Conservation (phyloP, 2,329 filamentous ascomycete genomes). For the Claviceps pazoutovae region DNA sequence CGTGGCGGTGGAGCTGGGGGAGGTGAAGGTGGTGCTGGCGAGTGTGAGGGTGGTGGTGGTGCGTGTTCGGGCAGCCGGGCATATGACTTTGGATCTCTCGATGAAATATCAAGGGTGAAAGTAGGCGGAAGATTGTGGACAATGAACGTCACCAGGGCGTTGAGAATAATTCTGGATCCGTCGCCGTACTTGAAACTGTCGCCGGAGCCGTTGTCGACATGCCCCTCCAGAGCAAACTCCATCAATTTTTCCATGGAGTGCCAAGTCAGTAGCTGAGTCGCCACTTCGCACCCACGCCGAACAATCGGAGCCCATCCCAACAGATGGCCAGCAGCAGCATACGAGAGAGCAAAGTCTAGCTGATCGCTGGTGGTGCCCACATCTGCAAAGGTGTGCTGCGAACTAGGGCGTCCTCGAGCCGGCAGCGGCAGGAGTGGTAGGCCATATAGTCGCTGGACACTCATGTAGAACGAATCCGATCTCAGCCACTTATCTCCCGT, state of each 20-base stretch:
- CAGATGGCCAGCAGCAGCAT: constrained; percentile 47
- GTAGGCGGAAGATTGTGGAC: constrained; percentile 43
- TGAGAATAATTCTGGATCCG: constrained; percentile 39
- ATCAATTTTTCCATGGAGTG: constrained; percentile 47
- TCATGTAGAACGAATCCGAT: constrained; percentile 41
- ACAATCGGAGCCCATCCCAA: constrained; percentile 42
- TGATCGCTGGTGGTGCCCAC: constrained; percentile 27
- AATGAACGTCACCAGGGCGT: constrained; percentile 43
- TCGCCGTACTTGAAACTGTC: constrained; percentile 38
- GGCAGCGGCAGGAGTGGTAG: constrained; percentile 31
- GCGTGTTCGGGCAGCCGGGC: constrained; percentile 24
- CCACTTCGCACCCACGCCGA: constrained; percentile 44
- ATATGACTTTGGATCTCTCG: constrained; percentile 22
- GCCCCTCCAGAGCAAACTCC: constrained; percentile 38
- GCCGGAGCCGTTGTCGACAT: constrained; percentile 21
- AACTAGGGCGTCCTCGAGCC: constrained; percentile 14
- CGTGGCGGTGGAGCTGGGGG: constrained; percentile 6
- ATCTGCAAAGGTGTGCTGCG: constrained; percentile 18
- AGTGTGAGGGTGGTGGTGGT: constrained; percentile 6
- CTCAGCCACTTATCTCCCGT: constrained; percentile 38
- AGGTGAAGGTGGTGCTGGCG: background rate
- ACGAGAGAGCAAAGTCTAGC: constrained; percentile 45
- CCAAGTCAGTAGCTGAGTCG: constrained; percentile 45
- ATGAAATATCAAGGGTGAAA: constrained; percentile 42
- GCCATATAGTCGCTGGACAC: constrained; percentile 44